A percentile compares a stretch with the other conserved stretches of the same genome.
Evolutionary conservation across 352 stramenopile genomes (phyloP).

Genomic region (Ochromonadaceae sp.): DNA sequence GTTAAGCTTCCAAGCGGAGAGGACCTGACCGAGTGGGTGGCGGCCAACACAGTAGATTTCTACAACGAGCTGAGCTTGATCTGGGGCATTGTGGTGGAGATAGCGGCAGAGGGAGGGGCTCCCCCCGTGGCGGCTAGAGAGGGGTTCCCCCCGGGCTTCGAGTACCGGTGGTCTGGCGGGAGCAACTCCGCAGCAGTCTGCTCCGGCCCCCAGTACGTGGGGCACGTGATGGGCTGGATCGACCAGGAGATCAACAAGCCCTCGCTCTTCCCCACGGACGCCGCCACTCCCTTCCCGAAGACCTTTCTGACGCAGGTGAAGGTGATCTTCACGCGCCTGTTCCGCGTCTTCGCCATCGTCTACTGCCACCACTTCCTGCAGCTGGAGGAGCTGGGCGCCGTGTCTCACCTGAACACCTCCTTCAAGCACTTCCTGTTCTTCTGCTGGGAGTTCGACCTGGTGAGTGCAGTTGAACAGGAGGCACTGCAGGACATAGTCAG

Average conservation of each 20-base stretch:
- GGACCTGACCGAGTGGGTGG: slow-evolving; percentile 74
- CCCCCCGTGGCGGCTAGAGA: background rate
- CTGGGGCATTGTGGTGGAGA: slow-evolving; percentile 56
- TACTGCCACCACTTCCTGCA: slow-evolving; percentile 82
- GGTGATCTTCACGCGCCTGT: slow-evolving; percentile 81
- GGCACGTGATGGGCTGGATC: slow-evolving; percentile 73
- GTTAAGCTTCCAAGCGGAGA: slow-evolving; percentile 31
- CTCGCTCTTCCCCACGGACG: slow-evolving; percentile 47
- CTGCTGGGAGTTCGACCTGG: slow-evolving; percentile 62
- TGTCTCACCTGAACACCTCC: slow-evolving; percentile 80
- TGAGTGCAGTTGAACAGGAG: slow-evolving; percentile 63
- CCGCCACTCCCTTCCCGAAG: slow-evolving; percentile 49
- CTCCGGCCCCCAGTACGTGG: slow-evolving; percentile 66
- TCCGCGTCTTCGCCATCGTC: slow-evolving; percentile 79
- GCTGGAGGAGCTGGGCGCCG: slow-evolving; percentile 63
- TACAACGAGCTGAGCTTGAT: slow-evolving; percentile 83
- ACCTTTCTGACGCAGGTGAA: slow-evolving; percentile 62
- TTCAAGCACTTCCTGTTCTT: slow-evolving; percentile 91
- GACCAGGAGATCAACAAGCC: slow-evolving; percentile 66
- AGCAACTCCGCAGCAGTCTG: slow-evolving; percentile 39
- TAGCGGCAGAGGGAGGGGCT: background rate
- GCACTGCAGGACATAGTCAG: slow-evolving; percentile 69
- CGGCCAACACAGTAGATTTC: slow-evolving; percentile 78
- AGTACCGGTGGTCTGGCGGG: slow-evolving; percentile 67
- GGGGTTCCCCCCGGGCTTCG: slow-evolving; percentile 45